Evolutionary conservation across 257 asterid species (phyloP), one percentile per base, ranked within the genome.

Genomic region (Plectranthus barbatus): DNA sequence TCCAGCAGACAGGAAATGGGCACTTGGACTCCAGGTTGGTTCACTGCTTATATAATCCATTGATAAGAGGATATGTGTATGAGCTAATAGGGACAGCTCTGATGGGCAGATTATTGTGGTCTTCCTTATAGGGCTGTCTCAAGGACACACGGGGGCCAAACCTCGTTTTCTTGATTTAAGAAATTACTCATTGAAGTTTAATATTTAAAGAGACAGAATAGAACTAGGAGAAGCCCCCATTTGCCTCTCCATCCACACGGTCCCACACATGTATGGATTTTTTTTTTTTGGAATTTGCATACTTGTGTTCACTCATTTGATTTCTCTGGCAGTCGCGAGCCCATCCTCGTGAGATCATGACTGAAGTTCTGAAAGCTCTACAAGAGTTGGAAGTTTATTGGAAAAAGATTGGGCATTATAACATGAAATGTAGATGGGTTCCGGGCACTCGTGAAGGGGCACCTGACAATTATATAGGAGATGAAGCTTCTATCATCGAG

Each of bases 1-100:
- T 58, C 77, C 80, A 10, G 66, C 70, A 12, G 98, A 88, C 34
- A 74, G 83, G 71, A 88, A 88, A 81, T 91, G 98, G 98, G 94
- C 96, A 60, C 98, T 88, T 64, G 98, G 98, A 44, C 94, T 91
- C 54, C 98, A 91, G 96, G 98, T 88, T 75, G 44, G 79, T 74
- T 76, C 44, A 23, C 48, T 64, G 54, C 66, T 36, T 48, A n/a
- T 54, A 7, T 58, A 20, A 53, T 70, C 41, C 51, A 60, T 75
- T n/a, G n/a, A n/a, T n/a, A n/a, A n/a, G n/a, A n/a, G n/a, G n/a
- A n/a, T n/a, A n/a, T 42, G 14, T 24, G 18, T 33, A 15, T 51
- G 75, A 31, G 55, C 34, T 57, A 23, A 44, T 29, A 24, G 17
- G 24, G 52, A n/a, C n/a, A 56, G 42, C 55, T 37, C 6, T 31